Evolutionary conservation across 78 protist genomes (phyloP).

Genomic region (Kipferlia bialata): DNA sequence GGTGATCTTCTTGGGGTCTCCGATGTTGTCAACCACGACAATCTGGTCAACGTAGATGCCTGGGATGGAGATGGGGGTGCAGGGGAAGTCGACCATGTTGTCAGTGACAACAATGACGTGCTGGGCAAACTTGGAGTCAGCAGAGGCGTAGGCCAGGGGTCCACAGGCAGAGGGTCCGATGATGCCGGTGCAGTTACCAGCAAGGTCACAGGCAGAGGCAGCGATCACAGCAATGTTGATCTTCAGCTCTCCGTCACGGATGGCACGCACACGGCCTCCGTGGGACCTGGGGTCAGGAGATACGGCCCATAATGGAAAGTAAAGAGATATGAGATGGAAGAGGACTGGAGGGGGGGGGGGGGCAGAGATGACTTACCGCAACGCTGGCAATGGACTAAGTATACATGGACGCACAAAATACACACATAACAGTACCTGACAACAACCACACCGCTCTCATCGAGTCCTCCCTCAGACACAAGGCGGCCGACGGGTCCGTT

Average conservation of each 20-base stretch:
- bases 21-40: slow-evolving; percentile 10
- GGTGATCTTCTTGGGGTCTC: slow-evolving; percentile 9
- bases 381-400: no score
- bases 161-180: slow-evolving; percentile 5
- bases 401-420: no score
- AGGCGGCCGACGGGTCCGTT: slow-evolving; percentile 9
- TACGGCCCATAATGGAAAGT: no score
- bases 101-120: slow-evolving; percentile 25
- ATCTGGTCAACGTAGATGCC: slow-evolving; percentile 12
- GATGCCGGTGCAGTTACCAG: slow-evolving; percentile 14
- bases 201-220: slow-evolving; percentile 10
- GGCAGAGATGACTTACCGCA: no score
- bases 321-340: no score
- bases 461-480: slow-evolving; percentile 1
- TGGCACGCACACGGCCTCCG: slow-evolving; percentile 19
- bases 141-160: slow-evolving; percentile 9
- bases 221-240: slow-evolving; percentile 22
- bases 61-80: slow-evolving; percentile 17
- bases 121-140: slow-evolving; percentile 11
- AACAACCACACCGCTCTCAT: neutral
- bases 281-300: no score
- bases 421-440: no score
- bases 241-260: slow-evolving; percentile 6
- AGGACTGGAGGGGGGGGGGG: no score
- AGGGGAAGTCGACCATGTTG: slow-evolving; percentile 7